Conservation (phyloP, 2,329 filamentous ascomycete species). For the Zasmidium angulare region DNA sequence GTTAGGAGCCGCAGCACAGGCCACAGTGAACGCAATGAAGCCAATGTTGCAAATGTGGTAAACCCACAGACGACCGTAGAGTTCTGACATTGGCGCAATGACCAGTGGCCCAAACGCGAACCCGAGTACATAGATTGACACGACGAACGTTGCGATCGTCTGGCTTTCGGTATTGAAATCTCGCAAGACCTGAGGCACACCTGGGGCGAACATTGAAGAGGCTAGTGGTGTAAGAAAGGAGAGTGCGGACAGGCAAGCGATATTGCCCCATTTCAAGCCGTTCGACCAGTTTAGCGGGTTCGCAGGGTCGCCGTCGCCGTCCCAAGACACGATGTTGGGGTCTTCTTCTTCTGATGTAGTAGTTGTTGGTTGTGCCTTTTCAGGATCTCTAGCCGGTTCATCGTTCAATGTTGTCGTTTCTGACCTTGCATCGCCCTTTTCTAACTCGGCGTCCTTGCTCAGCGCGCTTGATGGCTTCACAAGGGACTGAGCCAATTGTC, state of each 20-base stretch:
- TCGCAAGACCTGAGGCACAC: slow-evolving; percentile 60
- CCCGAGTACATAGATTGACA: slow-evolving; percentile 63
- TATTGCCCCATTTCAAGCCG: slow-evolving; percentile 46
- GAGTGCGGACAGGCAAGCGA: slow-evolving; percentile 50
- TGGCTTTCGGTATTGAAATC: slow-evolving; percentile 59
- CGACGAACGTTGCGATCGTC: slow-evolving; percentile 62
- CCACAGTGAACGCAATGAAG: slow-evolving; percentile 33
- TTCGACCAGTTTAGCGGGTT: slow-evolving; percentile 63
- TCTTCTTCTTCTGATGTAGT: slow-evolving; percentile 30
- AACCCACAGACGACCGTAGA: slow-evolving; percentile 35
- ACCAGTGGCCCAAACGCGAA: slow-evolving; percentile 47
- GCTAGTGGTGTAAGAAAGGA: slow-evolving; percentile 55
- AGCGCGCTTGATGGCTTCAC: background rate
- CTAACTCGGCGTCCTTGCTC: slow-evolving; percentile 4
- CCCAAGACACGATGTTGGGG: slow-evolving; percentile 60
- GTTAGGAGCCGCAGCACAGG: slow-evolving; percentile 32
- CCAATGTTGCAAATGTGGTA: slow-evolving; percentile 33
- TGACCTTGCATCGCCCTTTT: slow-evolving; percentile 9
- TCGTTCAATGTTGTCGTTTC: slow-evolving; percentile 9
- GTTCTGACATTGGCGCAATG: slow-evolving; percentile 43
- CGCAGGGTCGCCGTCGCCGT: slow-evolving; percentile 52
- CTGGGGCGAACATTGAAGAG: slow-evolving; percentile 66
- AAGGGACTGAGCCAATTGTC: background rate
- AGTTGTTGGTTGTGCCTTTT: background rate
- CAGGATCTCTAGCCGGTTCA: background rate